These are phyloP conservation scores for Leptosphaerulina australis DNA, from an alignment of 2,329 filamentous ascomycete genomes.

Conservation along the genomic window DNA sequence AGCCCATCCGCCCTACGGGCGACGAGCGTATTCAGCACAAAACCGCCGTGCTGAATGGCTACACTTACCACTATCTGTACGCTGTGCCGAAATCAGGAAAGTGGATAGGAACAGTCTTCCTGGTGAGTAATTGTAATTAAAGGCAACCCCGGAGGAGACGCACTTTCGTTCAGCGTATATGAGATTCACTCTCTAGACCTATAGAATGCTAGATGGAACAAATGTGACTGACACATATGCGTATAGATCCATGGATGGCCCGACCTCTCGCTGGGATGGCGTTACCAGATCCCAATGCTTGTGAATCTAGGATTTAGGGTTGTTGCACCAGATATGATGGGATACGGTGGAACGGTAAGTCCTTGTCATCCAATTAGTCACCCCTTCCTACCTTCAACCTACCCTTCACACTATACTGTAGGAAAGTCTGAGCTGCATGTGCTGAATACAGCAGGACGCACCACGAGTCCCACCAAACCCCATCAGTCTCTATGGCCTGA, in stretches of 20 bases:
- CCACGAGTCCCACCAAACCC: constrained; percentile 64
- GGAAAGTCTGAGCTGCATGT: not conserved
- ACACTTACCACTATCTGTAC: constrained; percentile 70
- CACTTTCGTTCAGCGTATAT: too few species aligned
- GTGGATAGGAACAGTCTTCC: constrained; percentile 60
- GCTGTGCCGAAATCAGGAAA: constrained; percentile 53
- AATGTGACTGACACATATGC: not conserved
- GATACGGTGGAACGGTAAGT: constrained; percentile 76
- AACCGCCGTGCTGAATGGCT: constrained; percentile 68
- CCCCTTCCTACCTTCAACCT: too few species aligned
- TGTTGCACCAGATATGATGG: constrained; percentile 83
- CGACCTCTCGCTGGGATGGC: constrained; percentile 84
- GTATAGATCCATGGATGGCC: constrained; percentile 76
- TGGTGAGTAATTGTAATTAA: constrained; percentile 52
- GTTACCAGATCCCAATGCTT: constrained; percentile 82
- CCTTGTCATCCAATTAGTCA: not conserved
- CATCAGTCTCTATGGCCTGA: constrained; percentile 69
- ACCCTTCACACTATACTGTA: too few species aligned
- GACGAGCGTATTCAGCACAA: constrained; percentile 71
- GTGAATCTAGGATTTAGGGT: constrained; percentile 75
- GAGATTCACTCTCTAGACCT: too few species aligned
- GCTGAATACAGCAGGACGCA: constrained; percentile 46
- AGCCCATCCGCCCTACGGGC: constrained; percentile 66
- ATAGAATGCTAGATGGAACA: too few species aligned
- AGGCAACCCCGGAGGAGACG: too few species aligned